phyloP scores from a whole-genome alignment of 2,329 filamentous ascomycete species.

The Alternaria ventricosa region DNA sequence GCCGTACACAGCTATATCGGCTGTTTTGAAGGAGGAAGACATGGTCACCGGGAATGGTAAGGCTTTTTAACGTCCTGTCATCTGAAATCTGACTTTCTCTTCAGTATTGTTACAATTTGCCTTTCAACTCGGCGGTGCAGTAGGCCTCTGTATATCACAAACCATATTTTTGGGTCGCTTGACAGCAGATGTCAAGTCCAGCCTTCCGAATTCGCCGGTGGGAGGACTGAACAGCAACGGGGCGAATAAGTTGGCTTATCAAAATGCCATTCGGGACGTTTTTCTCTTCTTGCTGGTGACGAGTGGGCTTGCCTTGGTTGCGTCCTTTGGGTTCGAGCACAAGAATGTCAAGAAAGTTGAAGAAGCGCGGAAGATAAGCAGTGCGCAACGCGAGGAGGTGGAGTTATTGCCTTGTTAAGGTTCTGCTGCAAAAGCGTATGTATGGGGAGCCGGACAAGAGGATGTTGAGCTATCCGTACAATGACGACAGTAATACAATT shows the following conservation, averaged over 20 bases:
- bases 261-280: background rate
- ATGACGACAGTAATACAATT: background rate
- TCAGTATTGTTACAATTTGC: background rate
- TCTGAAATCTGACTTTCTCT: background rate
- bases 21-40: conserved; percentile 2
- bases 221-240: background rate
- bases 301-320: background rate
- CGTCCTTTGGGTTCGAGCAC: conserved; percentile 13
- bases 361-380: background rate
- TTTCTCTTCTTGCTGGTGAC: conserved; percentile 7
- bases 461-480: background rate
- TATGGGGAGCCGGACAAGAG: background rate
- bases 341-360: conserved; percentile 8
- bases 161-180: background rate
- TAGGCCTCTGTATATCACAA: background rate
- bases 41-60: background rate
- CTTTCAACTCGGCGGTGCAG: background rate
- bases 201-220: background rate
- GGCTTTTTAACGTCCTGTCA: background rate
- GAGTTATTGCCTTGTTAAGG: background rate
- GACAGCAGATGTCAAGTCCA: background rate
- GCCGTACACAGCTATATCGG: conserved; percentile 8
- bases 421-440: background rate
- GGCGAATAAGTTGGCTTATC: background rate
- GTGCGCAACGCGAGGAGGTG: background rate